Evolutionary conservation across 2,329 filamentous ascomycete genomes (phyloP), one percentile per base, ranked within the genome.

Genomic region (Myotisia sp.): DNA sequence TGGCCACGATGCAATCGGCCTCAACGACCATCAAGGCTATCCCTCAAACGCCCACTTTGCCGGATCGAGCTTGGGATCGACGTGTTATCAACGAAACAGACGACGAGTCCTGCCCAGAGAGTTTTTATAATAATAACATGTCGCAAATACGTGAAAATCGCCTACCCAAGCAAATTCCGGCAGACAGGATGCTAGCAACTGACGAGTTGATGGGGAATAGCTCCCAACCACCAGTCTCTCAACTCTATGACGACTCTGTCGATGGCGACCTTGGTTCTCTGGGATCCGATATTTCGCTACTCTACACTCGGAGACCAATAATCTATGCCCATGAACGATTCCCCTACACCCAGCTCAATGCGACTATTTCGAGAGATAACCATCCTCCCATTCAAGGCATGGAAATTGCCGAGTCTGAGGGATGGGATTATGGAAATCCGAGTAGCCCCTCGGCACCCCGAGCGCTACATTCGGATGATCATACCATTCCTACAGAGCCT

Each of bases 61-160:
- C n/a, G n/a, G n/a, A n/a, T n/a, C n/a, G n/a, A n/a, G n/a, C n/a
- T n/a, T n/a, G n/a, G n/a, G n/a, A n/a, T n/a, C n/a, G n/a, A n/a
- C n/a, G n/a, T n/a, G n/a, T n/a, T n/a, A n/a, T n/a, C n/a, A n/a
- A n/a, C n/a, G n/a, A n/a, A n/a, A 62, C 58, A 2, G 58, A 60
- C 41, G 55, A 48, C 2, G 58, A 60, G n/a, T 47, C 51, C 8
- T 53, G 59, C 9, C 48, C 50, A 18, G 49, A 46, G 16, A 54
- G 55, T 6, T 36, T 43, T 10, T 42, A 52, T n/a, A 42, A 51
- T 24, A n/a, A n/a, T n/a, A n/a, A n/a, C n/a, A n/a, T n/a, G n/a
- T n/a, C n/a, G n/a, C n/a, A n/a, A n/a, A n/a, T n/a, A n/a, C n/a
- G n/a, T n/a, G 44, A 44, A 5, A 32, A 36, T 10, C 37, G 46